phyloP scores from a whole-genome alignment of 345 rosid genomes.

The Eucalyptus erythrocorys region DNA sequence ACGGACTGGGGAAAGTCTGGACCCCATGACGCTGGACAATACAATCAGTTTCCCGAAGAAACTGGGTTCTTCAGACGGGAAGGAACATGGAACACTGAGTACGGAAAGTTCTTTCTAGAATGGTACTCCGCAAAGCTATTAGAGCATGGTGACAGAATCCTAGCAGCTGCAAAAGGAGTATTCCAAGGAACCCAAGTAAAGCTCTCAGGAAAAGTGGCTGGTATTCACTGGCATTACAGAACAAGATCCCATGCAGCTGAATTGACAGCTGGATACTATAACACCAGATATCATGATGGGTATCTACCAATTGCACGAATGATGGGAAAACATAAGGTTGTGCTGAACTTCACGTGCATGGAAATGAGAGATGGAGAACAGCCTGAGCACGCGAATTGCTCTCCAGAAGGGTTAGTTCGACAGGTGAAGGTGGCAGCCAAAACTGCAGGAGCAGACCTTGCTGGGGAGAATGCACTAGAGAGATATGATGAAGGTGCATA shows the following conservation, averaged over 20 bases:
- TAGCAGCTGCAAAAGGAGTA: constrained; percentile 57
- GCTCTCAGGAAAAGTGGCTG: constrained; percentile 80
- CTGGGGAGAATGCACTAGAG: constrained; percentile 91
- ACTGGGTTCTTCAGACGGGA: constrained; percentile 72
- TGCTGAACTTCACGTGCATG: constrained; percentile 94
- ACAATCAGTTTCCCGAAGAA: constrained; percentile 80
- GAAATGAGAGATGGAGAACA: constrained; percentile 84
- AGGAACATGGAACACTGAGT: constrained; percentile 85
- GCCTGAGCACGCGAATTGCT: constrained; percentile 62
- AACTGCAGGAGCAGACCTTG: constrained; percentile 51
- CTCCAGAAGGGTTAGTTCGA: constrained; percentile 80
- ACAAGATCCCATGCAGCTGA: constrained; percentile 96
- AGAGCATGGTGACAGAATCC: constrained; percentile 68
- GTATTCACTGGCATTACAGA: constrained; percentile 97
- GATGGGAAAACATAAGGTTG: constrained; percentile 56
- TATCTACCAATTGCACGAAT: constrained; percentile 68
- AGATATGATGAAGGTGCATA: constrained; percentile 69
- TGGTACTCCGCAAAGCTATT: constrained; percentile 82
- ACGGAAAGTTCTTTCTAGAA: constrained; percentile 78
- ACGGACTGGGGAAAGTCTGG: constrained; percentile 71
- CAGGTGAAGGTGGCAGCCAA: constrained; percentile 75
- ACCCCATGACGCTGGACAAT: constrained; percentile 85
- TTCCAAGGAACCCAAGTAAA: constrained; percentile 60
- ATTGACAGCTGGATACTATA: constrained; percentile 83
- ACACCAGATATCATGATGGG: constrained; percentile 69